Percentiles rank a stretch among this genome's conserved stretches.
These are phyloP conservation scores for Viola odorata DNA, from an alignment of 345 rosid genomes.

Conservation along the genomic window DNA sequence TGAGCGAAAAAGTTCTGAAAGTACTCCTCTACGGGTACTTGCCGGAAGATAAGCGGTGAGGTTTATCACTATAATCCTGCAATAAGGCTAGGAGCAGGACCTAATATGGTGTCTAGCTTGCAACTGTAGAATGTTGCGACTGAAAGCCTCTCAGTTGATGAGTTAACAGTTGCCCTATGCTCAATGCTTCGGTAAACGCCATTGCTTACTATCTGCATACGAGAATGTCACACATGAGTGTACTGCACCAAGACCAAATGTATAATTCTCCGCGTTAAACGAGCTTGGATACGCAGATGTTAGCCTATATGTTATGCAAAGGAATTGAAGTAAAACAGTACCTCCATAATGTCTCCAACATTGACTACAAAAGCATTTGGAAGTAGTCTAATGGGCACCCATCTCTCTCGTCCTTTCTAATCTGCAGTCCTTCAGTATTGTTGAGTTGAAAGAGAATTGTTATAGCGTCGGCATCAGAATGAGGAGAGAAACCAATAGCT, in stretches of 20 bases:
- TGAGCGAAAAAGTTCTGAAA: constrained; percentile 21
- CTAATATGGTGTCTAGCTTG: constrained; percentile 14
- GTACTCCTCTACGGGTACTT: constrained; percentile 15
- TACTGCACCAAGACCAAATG: too few relatives aligned
- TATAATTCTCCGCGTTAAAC: too few relatives aligned
- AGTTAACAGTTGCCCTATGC: constrained; percentile 23
- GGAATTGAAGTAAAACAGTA: background rate
- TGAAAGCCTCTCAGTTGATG: constrained; percentile 18
- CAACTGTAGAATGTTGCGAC: constrained; percentile 22
- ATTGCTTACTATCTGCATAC: constrained; percentile 25
- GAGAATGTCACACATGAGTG: background rate
- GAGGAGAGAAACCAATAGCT: constrained; percentile 40
- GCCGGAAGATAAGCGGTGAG: too few relatives aligned
- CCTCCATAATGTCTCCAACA: constrained; percentile 23
- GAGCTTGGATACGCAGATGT: too few relatives aligned
- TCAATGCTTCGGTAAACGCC: constrained; percentile 21
- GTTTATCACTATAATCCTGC: too few relatives aligned
- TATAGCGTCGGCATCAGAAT: constrained; percentile 30
- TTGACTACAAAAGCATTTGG: constrained; percentile 25
- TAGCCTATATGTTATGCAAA: too few relatives aligned
- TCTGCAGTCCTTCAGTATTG: constrained; percentile 20
- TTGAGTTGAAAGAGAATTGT: constrained; percentile 18
- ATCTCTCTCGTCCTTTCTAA: constrained; percentile 10
- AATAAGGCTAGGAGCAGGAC: constrained; percentile 23
- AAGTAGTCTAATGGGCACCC: constrained; percentile 17